A percentile compares a stretch with the other conserved stretches of the same genome.
Evolutionary conservation across 169 alveolate genomes (phyloP).

Genomic region (Eimeria sp.): DNA sequence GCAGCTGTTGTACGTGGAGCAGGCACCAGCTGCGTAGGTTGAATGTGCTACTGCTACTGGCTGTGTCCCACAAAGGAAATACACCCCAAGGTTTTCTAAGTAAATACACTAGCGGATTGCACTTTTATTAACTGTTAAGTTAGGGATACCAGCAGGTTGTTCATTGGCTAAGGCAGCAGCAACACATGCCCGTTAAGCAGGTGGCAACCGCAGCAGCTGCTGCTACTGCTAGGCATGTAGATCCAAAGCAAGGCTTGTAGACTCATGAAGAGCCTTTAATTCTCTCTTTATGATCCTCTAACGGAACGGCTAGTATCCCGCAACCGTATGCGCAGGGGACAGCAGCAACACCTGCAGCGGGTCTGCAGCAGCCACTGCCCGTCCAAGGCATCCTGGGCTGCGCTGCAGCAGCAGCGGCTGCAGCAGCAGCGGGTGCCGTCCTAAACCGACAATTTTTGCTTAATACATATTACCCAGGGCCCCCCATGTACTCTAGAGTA

Average conservation of each 20-base stretch:
- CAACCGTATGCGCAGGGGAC: conserved; percentile 30
- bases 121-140: background rate
- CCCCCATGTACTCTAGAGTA: conserved; percentile 3
- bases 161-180: conserved; percentile 30
- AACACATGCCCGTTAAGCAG: conserved; percentile 31
- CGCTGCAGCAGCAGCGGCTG: conserved; percentile 66
- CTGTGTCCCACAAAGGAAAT: background rate
- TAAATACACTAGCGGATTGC: background rate
- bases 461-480: conserved; percentile 45
- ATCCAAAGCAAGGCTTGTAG: conserved; percentile 57
- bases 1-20: conserved; percentile 9
- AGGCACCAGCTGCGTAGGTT: background rate
- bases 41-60: background rate
- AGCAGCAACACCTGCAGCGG: conserved; percentile 62
- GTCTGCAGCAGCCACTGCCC: conserved; percentile 79
- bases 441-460: conserved; percentile 16
- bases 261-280: background rate
- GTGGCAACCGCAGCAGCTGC: background rate
- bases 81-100: conserved; percentile 6
- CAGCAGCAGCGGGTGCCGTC: conserved; percentile 62
- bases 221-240: conserved; percentile 36
- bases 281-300: conserved; percentile 33
- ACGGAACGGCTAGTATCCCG: conserved; percentile 16
- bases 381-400: conserved; percentile 75
- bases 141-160: background rate